Conservation (phyloP, 2,329 filamentous ascomycete species). For the Aspergillus udagawae region DNA sequence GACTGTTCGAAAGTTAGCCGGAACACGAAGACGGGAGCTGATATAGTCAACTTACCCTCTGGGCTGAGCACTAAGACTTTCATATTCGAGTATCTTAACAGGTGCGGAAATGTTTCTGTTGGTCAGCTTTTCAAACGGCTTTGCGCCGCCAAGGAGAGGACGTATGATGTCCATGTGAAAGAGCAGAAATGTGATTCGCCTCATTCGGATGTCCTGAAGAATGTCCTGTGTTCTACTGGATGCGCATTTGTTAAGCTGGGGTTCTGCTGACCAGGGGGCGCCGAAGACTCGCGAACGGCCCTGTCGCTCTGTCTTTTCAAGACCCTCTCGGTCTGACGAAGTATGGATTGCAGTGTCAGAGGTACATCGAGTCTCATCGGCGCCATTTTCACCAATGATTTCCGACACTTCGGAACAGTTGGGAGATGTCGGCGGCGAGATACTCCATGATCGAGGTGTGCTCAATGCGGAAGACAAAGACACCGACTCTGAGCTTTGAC, state of each 20-base stretch:
- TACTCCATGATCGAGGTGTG: neutral
- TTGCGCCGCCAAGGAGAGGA: constrained; percentile 1
- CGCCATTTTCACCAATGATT: neutral
- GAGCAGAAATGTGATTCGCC: constrained; percentile 1
- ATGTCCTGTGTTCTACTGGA: neutral
- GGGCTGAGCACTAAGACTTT: neutral
- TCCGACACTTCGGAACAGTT: neutral
- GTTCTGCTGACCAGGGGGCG: neutral
- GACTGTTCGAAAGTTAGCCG: constrained; percentile 22
- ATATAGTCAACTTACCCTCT: neutral
- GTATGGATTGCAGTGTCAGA: neutral
- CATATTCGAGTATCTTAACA: neutral
- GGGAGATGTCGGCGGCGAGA: neutral
- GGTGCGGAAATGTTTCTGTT: neutral
- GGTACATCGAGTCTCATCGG: neutral
- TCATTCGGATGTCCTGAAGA: neutral
- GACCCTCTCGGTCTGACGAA: neutral
- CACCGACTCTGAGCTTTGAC: neutral
- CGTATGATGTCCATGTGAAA: neutral
- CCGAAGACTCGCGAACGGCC: neutral
- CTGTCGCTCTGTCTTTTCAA: no score
- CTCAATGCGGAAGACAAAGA: neutral
- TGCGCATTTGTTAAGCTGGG: neutral
- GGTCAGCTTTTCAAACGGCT: neutral
- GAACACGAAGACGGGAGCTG: neutral